Base-by-base conservation (phyloP, 2,329 filamentous ascomycete species). In the Thelonectria blattea region DNA sequence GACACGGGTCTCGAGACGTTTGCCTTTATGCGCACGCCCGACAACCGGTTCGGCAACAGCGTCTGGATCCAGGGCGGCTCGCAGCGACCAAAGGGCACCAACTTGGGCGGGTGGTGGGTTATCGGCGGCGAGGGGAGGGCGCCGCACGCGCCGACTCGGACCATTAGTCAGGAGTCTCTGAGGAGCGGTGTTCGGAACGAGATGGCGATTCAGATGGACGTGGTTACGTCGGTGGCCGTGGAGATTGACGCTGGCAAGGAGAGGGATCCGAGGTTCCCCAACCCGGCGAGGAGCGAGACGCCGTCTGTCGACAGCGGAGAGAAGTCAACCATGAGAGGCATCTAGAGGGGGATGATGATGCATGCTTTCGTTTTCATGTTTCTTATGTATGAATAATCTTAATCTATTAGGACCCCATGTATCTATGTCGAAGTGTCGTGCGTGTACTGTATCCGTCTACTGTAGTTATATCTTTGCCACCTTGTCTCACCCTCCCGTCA, bases 1-100 rank as follows among this genome's bases (percentile, higher is more conserved):
- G 79, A 83, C 22, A 80, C 79, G 0, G 83, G 83, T 1, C 65
- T 85, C 22, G 75, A 78, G 18, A 85, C 83, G 0, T 85, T 86
- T 61, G 74, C 79, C 1, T 84, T 84, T 56, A 78, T 82, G 73
- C 73, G 79, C 22, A 78, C 77, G 1, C 74, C 77, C 0, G 70
- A 70, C 5, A 70, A 73, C 7, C 68, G 67, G 18, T 78, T 76
- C 48, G 79, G 79, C 10, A 81, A 81, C 61, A 73, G 74, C 8
- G 72, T 80, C 6, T 72, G 71, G 69, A 69, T 74, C 20, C 67
- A 71, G 39, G 72, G 72, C 41, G 72, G 72, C 22, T 47, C 61
- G 12, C 18, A 39, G 27, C 58, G 53, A 17, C 18, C 54, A 15
- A 54, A 43, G 45, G 41, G 53, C 20, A 54, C 47, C 15, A 61